Evolutionary conservation across 495 filamentous ascomycete genomes (phyloP), one percentile per base, ranked within the genome.

Genomic region (Daldinia decipiens): DNA sequence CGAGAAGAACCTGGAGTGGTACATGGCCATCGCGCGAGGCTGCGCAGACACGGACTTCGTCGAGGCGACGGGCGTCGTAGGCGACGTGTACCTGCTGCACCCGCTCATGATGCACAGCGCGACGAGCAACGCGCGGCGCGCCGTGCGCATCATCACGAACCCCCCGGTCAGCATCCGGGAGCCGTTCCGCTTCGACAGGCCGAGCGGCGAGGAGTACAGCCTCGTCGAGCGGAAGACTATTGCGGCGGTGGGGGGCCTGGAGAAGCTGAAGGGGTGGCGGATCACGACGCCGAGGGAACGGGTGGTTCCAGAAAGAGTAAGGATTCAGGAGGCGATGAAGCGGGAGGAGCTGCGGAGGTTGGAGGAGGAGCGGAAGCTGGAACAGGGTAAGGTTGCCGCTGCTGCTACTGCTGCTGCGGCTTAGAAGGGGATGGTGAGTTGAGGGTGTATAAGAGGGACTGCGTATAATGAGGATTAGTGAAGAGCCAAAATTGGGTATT

Each of bases 81-180:
- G 91, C 13, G 91, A 93, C 70, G 89, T 92, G 15, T 87, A 88
- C 65, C 80, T 93, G 21, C 76, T 93, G 66, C 91, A 93, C 68
- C 90, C 90, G 51, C 78, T 92, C n/a, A 93, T 91, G 89, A 78
- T 91, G 64, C 90, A 93, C 78, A 87, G 85, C 5, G 85, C 87
- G 21, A 87, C 86, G 8, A 82, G 82, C 62, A 92, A 92, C 70
- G 80, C 85, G 59, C 69, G 87, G 62, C 81, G 91, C 36, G 80
- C 79, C 29, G 81, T 87, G 6, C 82, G 90, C 15, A 87, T 92
- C 69, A 92, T 92, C 76, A 93, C 89, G 47, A 94, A 93, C 74
- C 89, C 90, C 17, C 87, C 88, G 0, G 88, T 92, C 0, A 82
- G 82, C 27, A 73, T 92, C 43, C 88, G 82, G 29, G 79, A 87